Percentiles rank a stretch among this genome's conserved stretches.
These are phyloP conservation scores for Cryptococcus depauperatus DNA, from an alignment of 1,284 basidiomycete genomes.

Conservation along the genomic window DNA sequence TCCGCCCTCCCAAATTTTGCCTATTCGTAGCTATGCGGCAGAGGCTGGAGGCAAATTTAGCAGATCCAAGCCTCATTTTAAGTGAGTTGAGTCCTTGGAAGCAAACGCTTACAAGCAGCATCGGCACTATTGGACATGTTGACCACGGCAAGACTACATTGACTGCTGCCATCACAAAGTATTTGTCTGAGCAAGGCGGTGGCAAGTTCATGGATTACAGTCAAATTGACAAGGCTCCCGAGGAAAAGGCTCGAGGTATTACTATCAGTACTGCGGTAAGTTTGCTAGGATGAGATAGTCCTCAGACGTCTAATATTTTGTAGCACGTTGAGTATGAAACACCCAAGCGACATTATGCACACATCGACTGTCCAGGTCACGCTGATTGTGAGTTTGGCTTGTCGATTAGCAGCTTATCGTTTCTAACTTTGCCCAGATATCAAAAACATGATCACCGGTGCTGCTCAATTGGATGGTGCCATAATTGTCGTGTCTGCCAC, in stretches of 20 bases:
- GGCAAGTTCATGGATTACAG: constrained; percentile 97
- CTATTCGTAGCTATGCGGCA: constrained; percentile 46
- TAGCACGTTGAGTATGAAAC: constrained; percentile 99
- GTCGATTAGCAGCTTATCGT: constrained; percentile 10
- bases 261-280: constrained; percentile 64
- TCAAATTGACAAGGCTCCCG: constrained; percentile 99
- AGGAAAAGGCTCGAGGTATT: constrained; percentile 99
- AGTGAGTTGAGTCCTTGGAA: constrained; percentile 42
- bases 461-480: constrained; percentile 96
- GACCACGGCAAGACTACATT: constrained; percentile 94
- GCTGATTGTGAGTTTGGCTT: constrained; percentile 39
- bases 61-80: constrained; percentile 89
- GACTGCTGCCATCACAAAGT: constrained; percentile 97
- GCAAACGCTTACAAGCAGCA: constrained; percentile 44
- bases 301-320: constrained; percentile 46
- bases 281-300: constrained; percentile 1
- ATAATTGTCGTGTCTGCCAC: constrained; percentile 98
- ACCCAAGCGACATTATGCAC: constrained; percentile 83
- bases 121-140: constrained; percentile 87
- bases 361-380: constrained; percentile 89
- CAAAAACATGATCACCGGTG: constrained; percentile 97
- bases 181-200: constrained; percentile 69
- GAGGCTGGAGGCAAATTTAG: constrained; percentile 66
- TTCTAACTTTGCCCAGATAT: too few relatives aligned
- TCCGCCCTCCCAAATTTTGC: constrained; percentile 10